phyloP scores from a whole-genome alignment of 2,329 filamentous ascomycete genomes.

The Aureobasidium sp. region DNA sequence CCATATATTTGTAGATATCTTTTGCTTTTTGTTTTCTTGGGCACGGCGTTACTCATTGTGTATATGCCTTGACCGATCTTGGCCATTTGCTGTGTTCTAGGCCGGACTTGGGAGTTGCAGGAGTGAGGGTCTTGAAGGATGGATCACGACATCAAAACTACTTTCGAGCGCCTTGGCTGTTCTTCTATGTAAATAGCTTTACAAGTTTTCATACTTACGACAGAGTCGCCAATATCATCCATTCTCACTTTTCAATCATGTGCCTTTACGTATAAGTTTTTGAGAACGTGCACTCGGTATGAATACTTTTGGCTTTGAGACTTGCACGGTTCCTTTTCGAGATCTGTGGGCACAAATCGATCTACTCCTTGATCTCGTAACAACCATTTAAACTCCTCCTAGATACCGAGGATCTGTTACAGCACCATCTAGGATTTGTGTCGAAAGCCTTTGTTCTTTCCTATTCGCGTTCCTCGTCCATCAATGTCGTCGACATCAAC shows the following conservation, averaged over 20 bases:
- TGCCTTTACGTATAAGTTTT: too few species aligned
- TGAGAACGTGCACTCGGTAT: not conserved
- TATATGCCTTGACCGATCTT: not conserved
- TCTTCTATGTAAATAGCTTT: not conserved
- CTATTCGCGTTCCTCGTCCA: not conserved
- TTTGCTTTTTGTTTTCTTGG: too few species aligned
- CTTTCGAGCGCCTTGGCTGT: not conserved
- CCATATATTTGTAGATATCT: not conserved
- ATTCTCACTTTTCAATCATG: not conserved
- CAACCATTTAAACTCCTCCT: not conserved
- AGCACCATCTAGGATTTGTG: too few species aligned
- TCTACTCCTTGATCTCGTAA: not conserved
- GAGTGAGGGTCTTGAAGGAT: not conserved
- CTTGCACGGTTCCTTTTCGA: too few species aligned
- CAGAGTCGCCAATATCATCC: not conserved
- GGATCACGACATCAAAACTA: not conserved
- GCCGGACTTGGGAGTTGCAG: not conserved
- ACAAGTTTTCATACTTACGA: not conserved
- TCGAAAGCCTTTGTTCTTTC: too few species aligned
- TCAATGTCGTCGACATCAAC: not conserved
- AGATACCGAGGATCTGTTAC: rapidly evolving
- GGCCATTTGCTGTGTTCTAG: not conserved
- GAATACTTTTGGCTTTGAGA: too few species aligned
- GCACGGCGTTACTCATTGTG: not conserved
- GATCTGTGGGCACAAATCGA: too few species aligned